phyloP scores from a whole-genome alignment of 2,329 filamentous ascomycete species.

The Fusarium ambrosium region DNA sequence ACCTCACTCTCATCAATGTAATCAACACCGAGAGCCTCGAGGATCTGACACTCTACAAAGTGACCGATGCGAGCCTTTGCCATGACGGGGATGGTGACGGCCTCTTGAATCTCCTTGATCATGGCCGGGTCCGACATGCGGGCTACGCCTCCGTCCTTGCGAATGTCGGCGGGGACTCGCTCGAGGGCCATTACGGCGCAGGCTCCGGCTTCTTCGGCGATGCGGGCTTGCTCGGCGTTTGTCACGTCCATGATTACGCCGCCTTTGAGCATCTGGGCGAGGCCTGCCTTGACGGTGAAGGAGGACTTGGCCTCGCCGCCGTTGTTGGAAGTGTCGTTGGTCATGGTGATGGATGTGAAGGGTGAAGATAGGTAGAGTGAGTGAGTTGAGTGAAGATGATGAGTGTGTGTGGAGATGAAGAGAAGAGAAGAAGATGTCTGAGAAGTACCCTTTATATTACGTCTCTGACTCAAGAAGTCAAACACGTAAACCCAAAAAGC shows the following conservation, averaged over 20 bases:
- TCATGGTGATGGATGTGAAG: slow-evolving; percentile 42
- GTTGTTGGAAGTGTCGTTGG: slow-evolving; percentile 50
- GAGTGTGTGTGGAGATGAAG: neutral
- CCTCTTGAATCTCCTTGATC: slow-evolving; percentile 95
- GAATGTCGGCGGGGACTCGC: slow-evolving; percentile 96
- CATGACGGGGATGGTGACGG: slow-evolving; percentile 99
- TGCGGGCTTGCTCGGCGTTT: slow-evolving; percentile 91
- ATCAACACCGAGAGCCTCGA: slow-evolving; percentile 94
- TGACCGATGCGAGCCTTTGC: slow-evolving; percentile 98
- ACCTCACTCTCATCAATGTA: slow-evolving; percentile 99
- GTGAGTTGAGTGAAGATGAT: neutral
- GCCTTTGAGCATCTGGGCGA: slow-evolving; percentile 98
- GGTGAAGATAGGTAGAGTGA: neutral
- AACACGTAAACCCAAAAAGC: slow-evolving; percentile 8
- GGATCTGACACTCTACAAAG: slow-evolving; percentile 98
- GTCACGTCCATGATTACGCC: slow-evolving; percentile 99
- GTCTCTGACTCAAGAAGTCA: slow-evolving; percentile 22
- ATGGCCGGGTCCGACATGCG: slow-evolving; percentile 96
- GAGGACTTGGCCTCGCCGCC: slow-evolving; percentile 59
- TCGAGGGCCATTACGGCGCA: slow-evolving; percentile 98
- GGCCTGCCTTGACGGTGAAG: slow-evolving; percentile 93
- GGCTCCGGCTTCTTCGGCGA: slow-evolving; percentile 96
- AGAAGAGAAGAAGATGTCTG: neutral
- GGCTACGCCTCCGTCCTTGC: slow-evolving; percentile 90
- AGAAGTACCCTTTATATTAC: slow-evolving; percentile 17